phyloP scores from a whole-genome alignment of 108 stramenopile genomes.

The Schizochytrium sp. region DNA sequence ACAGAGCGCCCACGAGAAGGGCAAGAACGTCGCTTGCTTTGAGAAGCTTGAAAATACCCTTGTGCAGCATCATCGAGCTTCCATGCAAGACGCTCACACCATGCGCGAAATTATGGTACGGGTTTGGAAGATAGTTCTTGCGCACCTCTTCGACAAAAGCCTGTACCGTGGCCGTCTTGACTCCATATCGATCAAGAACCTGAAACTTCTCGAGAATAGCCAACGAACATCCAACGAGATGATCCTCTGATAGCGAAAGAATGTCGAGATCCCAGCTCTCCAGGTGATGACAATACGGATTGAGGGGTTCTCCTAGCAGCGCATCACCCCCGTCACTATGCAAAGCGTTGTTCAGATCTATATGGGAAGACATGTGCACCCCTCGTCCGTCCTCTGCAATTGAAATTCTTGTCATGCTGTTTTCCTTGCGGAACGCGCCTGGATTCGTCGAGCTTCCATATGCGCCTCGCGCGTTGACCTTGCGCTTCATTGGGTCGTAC shows the following conservation, averaged over 20 bases:
- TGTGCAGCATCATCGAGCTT: background rate
- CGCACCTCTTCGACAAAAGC: background rate
- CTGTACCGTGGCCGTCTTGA: background rate
- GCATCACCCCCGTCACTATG: background rate
- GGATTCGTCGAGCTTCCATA: background rate
- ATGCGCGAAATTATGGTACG: constrained; percentile 1
- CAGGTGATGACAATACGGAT: background rate
- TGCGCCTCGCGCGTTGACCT: background rate
- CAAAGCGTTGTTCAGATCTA: background rate
- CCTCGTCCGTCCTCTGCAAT: background rate
- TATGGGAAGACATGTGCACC: background rate
- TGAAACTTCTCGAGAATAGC: background rate
- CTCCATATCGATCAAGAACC: background rate
- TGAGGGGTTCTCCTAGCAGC: background rate
- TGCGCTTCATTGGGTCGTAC: background rate
- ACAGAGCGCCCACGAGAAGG: constrained; percentile 36
- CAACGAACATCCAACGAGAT: background rate
- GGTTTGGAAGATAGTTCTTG: background rate
- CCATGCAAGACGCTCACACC: background rate
- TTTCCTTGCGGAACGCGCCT: background rate
- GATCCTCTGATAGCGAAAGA: background rate
- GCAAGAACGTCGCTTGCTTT: constrained; percentile 32
- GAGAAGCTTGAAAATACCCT: background rate
- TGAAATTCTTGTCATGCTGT: background rate
- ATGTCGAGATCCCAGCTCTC: background rate